These are phyloP conservation scores for Ophiostoma montium DNA, from an alignment of 2,329 filamentous ascomycete species.

Conservation along the genomic window DNA sequence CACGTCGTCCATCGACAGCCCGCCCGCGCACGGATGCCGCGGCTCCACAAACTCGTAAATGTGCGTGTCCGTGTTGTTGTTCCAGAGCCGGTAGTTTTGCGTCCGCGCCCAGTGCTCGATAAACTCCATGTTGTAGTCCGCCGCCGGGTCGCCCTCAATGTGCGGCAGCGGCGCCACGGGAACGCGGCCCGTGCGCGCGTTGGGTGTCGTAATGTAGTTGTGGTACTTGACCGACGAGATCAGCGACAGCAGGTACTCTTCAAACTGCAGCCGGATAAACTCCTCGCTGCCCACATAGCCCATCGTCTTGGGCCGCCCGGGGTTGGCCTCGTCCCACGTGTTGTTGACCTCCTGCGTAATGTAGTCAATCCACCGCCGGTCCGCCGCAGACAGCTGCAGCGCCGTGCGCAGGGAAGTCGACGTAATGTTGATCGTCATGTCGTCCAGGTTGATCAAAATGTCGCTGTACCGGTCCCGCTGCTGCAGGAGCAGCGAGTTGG, in stretches of 20 bases:
- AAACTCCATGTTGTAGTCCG: slow-evolving; percentile 75
- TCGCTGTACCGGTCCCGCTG: slow-evolving; percentile 95
- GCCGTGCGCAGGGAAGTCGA: slow-evolving; percentile 65
- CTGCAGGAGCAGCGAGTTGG: slow-evolving; percentile 83
- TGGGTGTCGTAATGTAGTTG: slow-evolving; percentile 45
- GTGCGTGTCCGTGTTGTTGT: slow-evolving; percentile 65
- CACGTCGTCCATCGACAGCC: slow-evolving; percentile 85
- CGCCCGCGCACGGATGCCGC: slow-evolving; percentile 83
- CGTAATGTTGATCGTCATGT: slow-evolving; percentile 70
- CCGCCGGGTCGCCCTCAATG: slow-evolving; percentile 68
- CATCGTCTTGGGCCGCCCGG: slow-evolving; percentile 79
- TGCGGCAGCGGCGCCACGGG: slow-evolving; percentile 35
- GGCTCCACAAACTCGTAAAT: slow-evolving; percentile 92
- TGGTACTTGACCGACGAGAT: slow-evolving; percentile 85
- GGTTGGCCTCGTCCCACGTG: slow-evolving; percentile 90
- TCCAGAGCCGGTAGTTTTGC: slow-evolving; percentile 85
- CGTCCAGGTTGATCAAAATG: slow-evolving; percentile 90
- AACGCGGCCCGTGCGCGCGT: slow-evolving; percentile 35
- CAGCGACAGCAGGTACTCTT: slow-evolving; percentile 85
- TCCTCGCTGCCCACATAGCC: slow-evolving; percentile 93
- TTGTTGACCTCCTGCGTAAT: slow-evolving; percentile 87
- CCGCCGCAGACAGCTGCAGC: slow-evolving; percentile 66
- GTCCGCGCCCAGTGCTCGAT: slow-evolving; percentile 77
- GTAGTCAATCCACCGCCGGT: slow-evolving; percentile 93
- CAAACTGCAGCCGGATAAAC: slow-evolving; percentile 92